These are phyloP conservation scores for Durusdinium trenchii DNA, from an alignment of 73 alveolate genomes.

Conservation along the genomic window DNA sequence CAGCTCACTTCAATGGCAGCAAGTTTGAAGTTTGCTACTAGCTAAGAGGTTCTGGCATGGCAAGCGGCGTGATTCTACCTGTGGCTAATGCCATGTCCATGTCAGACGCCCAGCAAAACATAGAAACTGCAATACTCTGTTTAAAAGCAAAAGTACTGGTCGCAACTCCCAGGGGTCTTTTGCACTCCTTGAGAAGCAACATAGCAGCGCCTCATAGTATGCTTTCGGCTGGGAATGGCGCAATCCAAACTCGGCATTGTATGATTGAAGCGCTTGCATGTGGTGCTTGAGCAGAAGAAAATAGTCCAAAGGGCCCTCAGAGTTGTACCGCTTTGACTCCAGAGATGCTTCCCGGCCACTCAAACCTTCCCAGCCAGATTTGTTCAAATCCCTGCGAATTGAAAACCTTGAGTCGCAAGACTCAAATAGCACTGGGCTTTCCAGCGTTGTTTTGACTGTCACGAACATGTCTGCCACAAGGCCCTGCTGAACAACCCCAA, in stretches of 20 bases:
- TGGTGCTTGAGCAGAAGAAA: neutral
- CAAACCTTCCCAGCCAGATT: neutral
- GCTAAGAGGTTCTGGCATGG: no score
- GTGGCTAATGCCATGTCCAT: no score
- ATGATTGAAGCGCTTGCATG: neutral
- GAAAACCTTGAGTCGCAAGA: neutral
- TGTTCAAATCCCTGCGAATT: neutral
- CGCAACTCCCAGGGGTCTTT: neutral
- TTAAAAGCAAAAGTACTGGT: no score
- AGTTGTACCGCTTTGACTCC: neutral
- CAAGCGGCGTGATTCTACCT: no score
- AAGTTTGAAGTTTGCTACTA: no score
- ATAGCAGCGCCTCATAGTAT: neutral
- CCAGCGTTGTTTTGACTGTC: neutral
- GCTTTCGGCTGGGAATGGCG: slow-evolving; percentile 10
- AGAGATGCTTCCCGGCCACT: neutral
- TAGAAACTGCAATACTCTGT: no score
- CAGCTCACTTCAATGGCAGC: no score
- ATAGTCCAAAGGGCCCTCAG: neutral
- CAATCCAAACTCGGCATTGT: neutral
- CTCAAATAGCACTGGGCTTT: neutral
- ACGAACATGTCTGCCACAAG: neutral
- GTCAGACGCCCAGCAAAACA: no score
- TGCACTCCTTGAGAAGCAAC: neutral
- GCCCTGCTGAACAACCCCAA: neutral